A percentile compares a stretch with the other conserved stretches of the same genome.
phyloP scores from a whole-genome alignment of 768 basidiomycete genomes.

The Calocybe gangraenosa region DNA sequence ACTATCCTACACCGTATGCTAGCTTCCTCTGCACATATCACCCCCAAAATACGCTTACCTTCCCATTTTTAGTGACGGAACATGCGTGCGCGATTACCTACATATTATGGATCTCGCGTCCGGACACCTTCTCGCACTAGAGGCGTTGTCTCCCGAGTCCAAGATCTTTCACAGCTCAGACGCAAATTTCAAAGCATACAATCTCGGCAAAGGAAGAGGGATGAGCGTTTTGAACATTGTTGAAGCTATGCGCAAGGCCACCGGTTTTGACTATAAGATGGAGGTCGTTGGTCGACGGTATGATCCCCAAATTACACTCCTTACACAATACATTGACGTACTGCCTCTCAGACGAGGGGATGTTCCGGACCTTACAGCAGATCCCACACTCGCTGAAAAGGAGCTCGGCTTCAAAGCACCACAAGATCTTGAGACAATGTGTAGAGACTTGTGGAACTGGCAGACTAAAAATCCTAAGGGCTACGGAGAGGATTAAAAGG shows the following conservation, averaged over 20 bases:
- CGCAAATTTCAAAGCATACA: constrained; percentile 87
- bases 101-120: constrained; percentile 93
- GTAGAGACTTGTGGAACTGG: constrained; percentile 98
- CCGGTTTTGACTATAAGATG: constrained; percentile 83
- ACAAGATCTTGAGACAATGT: constrained; percentile 85
- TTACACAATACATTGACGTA: neutral
- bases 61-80: constrained; percentile 66
- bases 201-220: constrained; percentile 91
- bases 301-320: constrained; percentile 21
- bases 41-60: neutral
- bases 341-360: constrained; percentile 68
- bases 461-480: constrained; percentile 89
- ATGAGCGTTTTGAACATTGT: constrained; percentile 92
- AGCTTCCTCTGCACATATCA: constrained; percentile 1
- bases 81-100: constrained; percentile 95
- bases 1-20: constrained; percentile 88
- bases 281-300: constrained; percentile 90
- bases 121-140: constrained; percentile 88
- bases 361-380: constrained; percentile 94
- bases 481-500: constrained; percentile 35
- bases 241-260: constrained; percentile 90
- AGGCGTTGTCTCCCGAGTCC: constrained; percentile 66
- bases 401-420: constrained; percentile 91
- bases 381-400: constrained; percentile 85
- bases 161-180: constrained; percentile 52